A percentile compares a stretch with the other conserved stretches of the same genome.
Evolutionary conservation across 2,329 filamentous ascomycete species (phyloP).

Genomic region (Tympanopsis confertula): DNA sequence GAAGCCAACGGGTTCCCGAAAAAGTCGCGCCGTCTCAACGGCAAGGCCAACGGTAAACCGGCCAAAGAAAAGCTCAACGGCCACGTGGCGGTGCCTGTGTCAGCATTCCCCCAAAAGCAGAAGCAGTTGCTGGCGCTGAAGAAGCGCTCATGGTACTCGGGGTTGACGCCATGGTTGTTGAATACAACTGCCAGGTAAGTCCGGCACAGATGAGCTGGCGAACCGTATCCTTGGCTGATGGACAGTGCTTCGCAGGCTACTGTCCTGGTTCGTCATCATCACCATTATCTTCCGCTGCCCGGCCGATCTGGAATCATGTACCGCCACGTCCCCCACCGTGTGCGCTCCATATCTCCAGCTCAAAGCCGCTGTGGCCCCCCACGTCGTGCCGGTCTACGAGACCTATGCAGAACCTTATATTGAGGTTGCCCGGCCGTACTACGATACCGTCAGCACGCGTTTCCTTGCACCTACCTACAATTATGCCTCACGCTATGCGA

Average conservation of each 20-base stretch:
- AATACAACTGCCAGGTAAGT: too few relatives aligned
- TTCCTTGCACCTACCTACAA: conserved; percentile 59
- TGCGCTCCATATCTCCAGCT: conserved; percentile 73
- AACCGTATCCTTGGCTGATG: too few relatives aligned
- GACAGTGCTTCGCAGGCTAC: conserved; percentile 53
- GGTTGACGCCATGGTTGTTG: too few relatives aligned
- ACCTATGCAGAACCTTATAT: conserved; percentile 76
- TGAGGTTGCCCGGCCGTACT: conserved; percentile 66
- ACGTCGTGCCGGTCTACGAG: conserved; percentile 76
- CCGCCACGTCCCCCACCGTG: conserved; percentile 59
- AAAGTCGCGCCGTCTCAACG: too few relatives aligned
- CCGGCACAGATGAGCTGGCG: too few relatives aligned
- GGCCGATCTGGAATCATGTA: conserved; percentile 51
- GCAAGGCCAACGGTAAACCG: too few relatives aligned
- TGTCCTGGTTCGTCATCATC: conserved; percentile 76
- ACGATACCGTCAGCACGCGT: conserved; percentile 43
- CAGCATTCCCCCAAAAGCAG: too few relatives aligned
- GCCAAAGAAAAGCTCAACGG: too few relatives aligned
- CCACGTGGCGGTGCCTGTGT: too few relatives aligned
- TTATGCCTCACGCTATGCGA: conserved; percentile 58
- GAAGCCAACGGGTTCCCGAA: too few relatives aligned
- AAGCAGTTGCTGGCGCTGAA: too few relatives aligned
- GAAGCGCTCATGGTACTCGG: too few relatives aligned
- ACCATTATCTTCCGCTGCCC: conserved; percentile 78
- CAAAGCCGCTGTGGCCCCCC: conserved; percentile 54